Conservation (phyloP, 768 basidiomycete species). For the Panellus pusillus region DNA sequence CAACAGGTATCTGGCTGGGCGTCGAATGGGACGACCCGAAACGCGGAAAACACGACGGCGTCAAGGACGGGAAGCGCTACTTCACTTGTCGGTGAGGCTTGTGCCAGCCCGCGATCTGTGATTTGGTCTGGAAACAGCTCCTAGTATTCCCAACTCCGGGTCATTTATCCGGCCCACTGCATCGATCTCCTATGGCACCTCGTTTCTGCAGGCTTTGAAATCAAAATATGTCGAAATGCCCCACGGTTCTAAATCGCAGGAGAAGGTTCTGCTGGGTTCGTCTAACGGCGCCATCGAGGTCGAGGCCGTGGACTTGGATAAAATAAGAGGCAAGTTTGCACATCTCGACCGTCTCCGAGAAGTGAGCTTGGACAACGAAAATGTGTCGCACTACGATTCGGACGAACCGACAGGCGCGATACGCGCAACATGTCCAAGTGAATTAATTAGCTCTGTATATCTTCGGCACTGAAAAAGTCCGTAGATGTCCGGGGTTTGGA, state of each 20-base stretch:
- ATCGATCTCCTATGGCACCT: constrained; percentile 56
- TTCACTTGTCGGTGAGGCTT: constrained; percentile 71
- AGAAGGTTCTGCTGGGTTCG: constrained; percentile 74
- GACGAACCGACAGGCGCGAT: constrained; percentile 52
- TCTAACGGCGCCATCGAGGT: constrained; percentile 83
- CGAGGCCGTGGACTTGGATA: constrained; percentile 81
- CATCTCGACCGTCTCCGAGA: constrained; percentile 69
- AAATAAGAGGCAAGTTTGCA: constrained; percentile 69
- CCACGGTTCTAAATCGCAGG: constrained; percentile 51
- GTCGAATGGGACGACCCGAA: constrained; percentile 90
- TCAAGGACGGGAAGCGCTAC: constrained; percentile 74
- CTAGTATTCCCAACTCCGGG: constrained; percentile 61
- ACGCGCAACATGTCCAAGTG: constrained; percentile 64
- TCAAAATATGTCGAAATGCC: constrained; percentile 75
- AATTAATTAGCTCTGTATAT: constrained; percentile 29
- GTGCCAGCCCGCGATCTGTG: not conserved
- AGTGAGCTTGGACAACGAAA: constrained; percentile 74
- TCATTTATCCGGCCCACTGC: constrained; percentile 81
- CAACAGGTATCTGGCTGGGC: constrained; percentile 84
- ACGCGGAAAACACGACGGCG: constrained; percentile 87
- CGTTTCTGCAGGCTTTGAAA: constrained; percentile 74
- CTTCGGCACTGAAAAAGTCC: constrained; percentile 6
- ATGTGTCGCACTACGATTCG: constrained; percentile 45
- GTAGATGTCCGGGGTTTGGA: constrained; percentile 79
- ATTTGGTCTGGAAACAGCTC: constrained; percentile 6